Conservation (phyloP, 2,329 filamentous ascomycete genomes). For the Kalmusia sp. region DNA sequence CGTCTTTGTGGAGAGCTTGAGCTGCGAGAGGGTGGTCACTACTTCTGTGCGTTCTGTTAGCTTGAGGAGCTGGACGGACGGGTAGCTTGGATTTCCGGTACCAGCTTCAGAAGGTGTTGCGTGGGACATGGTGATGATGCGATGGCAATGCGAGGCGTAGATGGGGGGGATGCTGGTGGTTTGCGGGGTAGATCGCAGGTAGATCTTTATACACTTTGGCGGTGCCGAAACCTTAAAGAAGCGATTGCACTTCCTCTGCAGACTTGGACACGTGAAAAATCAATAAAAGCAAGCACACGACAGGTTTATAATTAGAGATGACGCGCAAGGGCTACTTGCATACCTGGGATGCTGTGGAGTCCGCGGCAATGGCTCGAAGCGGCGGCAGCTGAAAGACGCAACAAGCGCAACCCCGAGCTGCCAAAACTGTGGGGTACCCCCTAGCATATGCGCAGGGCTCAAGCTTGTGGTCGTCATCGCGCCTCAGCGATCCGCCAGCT, state of each 20-base stretch:
- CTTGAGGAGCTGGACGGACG: background rate
- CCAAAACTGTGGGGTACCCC: slow-evolving; percentile 4
- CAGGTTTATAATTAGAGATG: background rate
- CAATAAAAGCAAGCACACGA: background rate
- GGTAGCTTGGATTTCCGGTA: slow-evolving; percentile 15
- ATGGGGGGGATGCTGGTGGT: background rate
- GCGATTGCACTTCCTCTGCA: background rate
- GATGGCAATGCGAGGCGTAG: too few relatives aligned
- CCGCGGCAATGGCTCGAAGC: background rate
- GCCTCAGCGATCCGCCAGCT: background rate
- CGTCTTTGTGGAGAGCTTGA: slow-evolving; percentile 42
- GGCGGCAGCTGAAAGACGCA: background rate
- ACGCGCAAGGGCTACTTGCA: slow-evolving; percentile 1
- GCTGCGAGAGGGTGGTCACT: slow-evolving; percentile 43
- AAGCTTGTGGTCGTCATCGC: background rate
- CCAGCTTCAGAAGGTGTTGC: slow-evolving; percentile 34
- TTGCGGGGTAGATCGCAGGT: slow-evolving; percentile 5
- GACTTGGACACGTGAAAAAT: too few relatives aligned
- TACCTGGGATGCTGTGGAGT: background rate
- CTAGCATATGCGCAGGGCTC: slow-evolving; percentile 1
- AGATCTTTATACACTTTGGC: background rate
- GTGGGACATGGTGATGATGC: slow-evolving; percentile 21
- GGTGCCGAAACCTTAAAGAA: background rate
- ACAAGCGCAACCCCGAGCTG: background rate
- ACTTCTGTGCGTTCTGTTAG: slow-evolving; percentile 36